Conservation (phyloP, 108 stramenopile species). For the Nitzschia sp. region DNA sequence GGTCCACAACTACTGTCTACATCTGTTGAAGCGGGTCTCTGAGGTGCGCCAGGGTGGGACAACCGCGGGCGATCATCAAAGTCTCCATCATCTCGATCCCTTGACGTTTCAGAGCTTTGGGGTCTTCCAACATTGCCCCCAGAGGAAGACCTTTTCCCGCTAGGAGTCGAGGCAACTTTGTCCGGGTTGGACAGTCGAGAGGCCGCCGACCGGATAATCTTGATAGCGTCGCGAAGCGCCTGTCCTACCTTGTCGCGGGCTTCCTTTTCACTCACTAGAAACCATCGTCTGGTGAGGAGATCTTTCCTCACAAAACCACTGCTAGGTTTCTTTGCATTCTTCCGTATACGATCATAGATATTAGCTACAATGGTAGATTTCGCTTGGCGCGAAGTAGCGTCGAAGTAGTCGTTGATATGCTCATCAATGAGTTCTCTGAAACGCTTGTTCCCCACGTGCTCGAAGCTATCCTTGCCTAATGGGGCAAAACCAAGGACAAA, state of each 20-base stretch:
- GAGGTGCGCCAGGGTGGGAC: not conserved
- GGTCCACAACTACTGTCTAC: not conserved
- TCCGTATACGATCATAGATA: constrained; percentile 15
- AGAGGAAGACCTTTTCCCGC: not conserved
- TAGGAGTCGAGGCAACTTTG: not conserved
- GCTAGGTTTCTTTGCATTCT: not conserved
- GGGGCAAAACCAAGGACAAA: too few relatives aligned
- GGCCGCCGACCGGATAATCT: constrained; percentile 1
- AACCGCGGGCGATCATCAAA: not conserved
- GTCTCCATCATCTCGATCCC: too few relatives aligned
- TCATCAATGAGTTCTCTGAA: constrained; percentile 32
- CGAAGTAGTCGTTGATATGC: constrained; percentile 23
- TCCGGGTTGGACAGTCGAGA: not conserved
- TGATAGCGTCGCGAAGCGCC: constrained; percentile 31
- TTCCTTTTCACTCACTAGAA: constrained; percentile 18
- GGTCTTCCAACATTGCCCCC: too few relatives aligned
- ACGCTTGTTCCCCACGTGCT: constrained; percentile 24
- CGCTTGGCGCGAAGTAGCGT: constrained; percentile 12
- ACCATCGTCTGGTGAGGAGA: constrained; percentile 29
- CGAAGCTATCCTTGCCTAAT: constrained; percentile 15
- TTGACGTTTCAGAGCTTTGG: too few relatives aligned
- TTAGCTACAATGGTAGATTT: constrained; percentile 29
- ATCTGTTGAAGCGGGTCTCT: too few relatives aligned
- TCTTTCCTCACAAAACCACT: constrained; percentile 30
- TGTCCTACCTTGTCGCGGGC: constrained; percentile 34